Evolutionary conservation across 2,329 filamentous ascomycete genomes (phyloP).

Genomic region (Tolypocladium nubicola): DNA sequence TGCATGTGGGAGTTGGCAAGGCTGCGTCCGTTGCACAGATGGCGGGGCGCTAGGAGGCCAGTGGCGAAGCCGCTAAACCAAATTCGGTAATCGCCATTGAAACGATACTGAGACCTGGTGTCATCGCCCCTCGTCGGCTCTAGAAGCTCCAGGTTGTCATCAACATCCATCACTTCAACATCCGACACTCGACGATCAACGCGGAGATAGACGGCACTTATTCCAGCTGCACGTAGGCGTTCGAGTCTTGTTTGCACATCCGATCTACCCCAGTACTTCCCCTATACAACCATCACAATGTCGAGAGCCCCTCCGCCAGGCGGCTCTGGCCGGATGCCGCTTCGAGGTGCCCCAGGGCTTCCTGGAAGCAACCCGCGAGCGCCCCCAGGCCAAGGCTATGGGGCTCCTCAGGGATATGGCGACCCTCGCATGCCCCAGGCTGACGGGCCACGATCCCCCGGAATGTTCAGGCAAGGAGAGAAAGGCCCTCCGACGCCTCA

Average conservation of each 20-base stretch:
- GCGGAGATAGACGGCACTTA: too few relatives aligned
- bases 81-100: neutral
- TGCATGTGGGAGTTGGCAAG: neutral
- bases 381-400: slow-evolving; percentile 12
- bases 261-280: neutral
- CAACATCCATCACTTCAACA: neutral
- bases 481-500: slow-evolving; percentile 12
- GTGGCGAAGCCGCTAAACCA: slow-evolving; percentile 1
- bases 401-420: slow-evolving; percentile 5
- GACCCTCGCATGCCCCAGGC: slow-evolving; percentile 14
- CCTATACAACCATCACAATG: slow-evolving; percentile 12
- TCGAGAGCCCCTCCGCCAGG: slow-evolving; percentile 16
- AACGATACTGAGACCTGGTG: slow-evolving; percentile 2
- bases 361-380: slow-evolving; percentile 18
- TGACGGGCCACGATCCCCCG: slow-evolving; percentile 13
- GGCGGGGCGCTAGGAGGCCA: neutral
- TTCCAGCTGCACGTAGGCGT: neutral
- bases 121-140: neutral
- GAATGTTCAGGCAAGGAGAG: slow-evolving; percentile 15
- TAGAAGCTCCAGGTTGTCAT: slow-evolving; percentile 4
- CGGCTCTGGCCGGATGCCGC: slow-evolving; percentile 13
- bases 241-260: too few relatives aligned
- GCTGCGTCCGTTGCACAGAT: neutral
- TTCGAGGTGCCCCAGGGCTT: slow-evolving; percentile 13
- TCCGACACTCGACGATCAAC: neutral